phyloP scores from a whole-genome alignment of 345 rosid genomes.

The Citrus inodora region DNA sequence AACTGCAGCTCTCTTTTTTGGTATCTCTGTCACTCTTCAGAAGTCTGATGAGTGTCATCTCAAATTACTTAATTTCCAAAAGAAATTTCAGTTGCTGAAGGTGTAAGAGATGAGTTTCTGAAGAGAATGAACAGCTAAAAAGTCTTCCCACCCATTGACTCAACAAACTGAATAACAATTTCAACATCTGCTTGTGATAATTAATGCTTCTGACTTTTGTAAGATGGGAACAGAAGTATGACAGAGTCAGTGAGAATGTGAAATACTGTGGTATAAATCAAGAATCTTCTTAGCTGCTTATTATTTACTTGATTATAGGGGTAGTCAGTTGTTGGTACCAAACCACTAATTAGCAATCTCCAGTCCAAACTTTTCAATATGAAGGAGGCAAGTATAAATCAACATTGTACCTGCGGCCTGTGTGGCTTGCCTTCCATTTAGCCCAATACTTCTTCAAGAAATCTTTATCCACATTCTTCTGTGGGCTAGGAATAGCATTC shows the following conservation, averaged over 20 bases:
- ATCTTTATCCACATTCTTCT: slow-evolving; percentile 80
- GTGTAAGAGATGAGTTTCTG: not conserved
- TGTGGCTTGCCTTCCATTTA: slow-evolving; percentile 81
- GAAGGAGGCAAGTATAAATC: not conserved
- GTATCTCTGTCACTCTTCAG: not conserved
- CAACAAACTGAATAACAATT: not conserved
- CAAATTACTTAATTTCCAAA: not conserved
- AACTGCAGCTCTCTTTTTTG: not conserved
- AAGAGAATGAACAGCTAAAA: not conserved
- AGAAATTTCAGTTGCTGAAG: not conserved
- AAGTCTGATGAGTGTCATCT: not conserved
- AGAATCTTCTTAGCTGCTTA: not conserved
- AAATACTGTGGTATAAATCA: not conserved
- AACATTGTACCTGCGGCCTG: slow-evolving; percentile 64
- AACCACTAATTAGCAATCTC: not conserved
- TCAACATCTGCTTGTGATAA: not conserved
- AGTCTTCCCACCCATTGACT: not conserved
- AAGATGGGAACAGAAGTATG: not conserved
- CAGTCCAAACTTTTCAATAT: not conserved
- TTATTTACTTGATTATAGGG: not conserved
- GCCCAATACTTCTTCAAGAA: slow-evolving; percentile 87
- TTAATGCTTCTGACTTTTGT: not conserved
- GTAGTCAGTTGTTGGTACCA: not conserved
- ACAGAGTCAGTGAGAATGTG: not conserved
- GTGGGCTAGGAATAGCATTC: slow-evolving; percentile 82